phyloP scores from a whole-genome alignment of 2,329 filamentous ascomycete species.

The Huntiella moniliformis region DNA sequence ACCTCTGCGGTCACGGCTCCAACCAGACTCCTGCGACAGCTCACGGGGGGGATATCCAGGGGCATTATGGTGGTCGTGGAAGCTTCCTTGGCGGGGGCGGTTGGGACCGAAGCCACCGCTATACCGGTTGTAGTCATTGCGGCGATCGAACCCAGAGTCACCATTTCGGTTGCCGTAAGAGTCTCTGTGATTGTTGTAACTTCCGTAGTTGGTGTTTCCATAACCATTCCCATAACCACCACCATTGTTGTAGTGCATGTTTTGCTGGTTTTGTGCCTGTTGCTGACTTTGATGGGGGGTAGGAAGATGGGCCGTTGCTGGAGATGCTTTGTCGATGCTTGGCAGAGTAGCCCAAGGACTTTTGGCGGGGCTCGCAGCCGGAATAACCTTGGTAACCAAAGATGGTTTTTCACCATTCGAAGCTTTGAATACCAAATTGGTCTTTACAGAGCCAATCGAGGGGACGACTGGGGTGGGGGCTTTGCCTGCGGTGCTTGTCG shows the following conservation, averaged over 20 bases:
- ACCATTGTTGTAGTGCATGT: neutral
- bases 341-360: conserved; percentile 84
- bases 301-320: conserved; percentile 25
- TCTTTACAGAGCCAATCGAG: neutral
- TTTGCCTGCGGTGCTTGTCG: neutral
- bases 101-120: conserved; percentile 1
- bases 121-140: conserved; percentile 5
- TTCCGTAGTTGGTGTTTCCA: neutral
- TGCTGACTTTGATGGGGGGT: conserved; percentile 16
- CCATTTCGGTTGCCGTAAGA: conserved; percentile 4
- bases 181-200: conserved; percentile 3
- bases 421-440: conserved; percentile 43
- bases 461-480: neutral
- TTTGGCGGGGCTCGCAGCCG: conserved; percentile 52
- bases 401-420: conserved; percentile 47
- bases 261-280: conserved; percentile 15
- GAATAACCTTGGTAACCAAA: conserved; percentile 52
- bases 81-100: conserved; percentile 8
- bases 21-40: conserved; percentile 5
- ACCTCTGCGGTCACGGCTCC: conserved; percentile 6
- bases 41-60: conserved; percentile 9
- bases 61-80: conserved; percentile 7
- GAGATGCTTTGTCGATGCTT: conserved; percentile 64
- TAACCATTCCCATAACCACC: neutral
- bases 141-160: conserved; percentile 4